phyloP scores from a whole-genome alignment of 2,329 filamentous ascomycete genomes.

The Chrysoporthe austroafricana region DNA sequence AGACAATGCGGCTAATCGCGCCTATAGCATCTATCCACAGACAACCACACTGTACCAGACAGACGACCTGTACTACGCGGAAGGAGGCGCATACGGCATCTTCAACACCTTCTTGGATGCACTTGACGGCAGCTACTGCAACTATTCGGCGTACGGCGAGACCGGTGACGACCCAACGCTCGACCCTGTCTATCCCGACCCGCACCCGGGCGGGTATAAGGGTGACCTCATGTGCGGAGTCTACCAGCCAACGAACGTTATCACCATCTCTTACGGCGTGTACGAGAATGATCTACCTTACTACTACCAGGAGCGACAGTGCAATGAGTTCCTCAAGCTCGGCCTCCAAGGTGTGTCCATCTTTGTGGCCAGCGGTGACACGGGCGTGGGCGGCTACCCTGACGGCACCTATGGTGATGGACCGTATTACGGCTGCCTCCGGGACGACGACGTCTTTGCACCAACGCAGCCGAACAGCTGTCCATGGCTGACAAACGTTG shows the following conservation, averaged over 20 bases:
- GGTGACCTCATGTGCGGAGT: slow-evolving; percentile 43
- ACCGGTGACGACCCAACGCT: slow-evolving; percentile 47
- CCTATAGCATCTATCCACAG: slow-evolving; percentile 41
- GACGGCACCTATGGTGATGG: slow-evolving; percentile 35
- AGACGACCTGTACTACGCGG: slow-evolving; percentile 47
- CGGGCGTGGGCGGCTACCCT: slow-evolving; percentile 43
- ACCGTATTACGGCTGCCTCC: slow-evolving; percentile 40
- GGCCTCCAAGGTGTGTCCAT: slow-evolving; percentile 53
- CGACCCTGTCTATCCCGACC: slow-evolving; percentile 55
- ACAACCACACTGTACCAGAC: slow-evolving; percentile 44
- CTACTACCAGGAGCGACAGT: slow-evolving; percentile 57
- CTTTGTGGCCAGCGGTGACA: slow-evolving; percentile 53
- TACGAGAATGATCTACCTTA: slow-evolving; percentile 57
- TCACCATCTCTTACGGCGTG: slow-evolving; percentile 60
- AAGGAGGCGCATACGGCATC: slow-evolving; percentile 17
- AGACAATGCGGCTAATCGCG: neutral
- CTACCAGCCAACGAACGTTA: slow-evolving; percentile 57
- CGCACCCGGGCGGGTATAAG: slow-evolving; percentile 50
- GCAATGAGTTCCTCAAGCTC: slow-evolving; percentile 57
- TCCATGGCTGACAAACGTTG: slow-evolving; percentile 48
- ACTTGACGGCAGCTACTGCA: slow-evolving; percentile 56
- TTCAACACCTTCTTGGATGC: slow-evolving; percentile 50
- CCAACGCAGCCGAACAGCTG: slow-evolving; percentile 54
- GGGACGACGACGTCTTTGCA: slow-evolving; percentile 47
- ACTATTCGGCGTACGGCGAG: slow-evolving; percentile 49